Evolutionary conservation across 2,329 filamentous ascomycete species (phyloP).

Genomic region (Cryoendolithus antarcticus): DNA sequence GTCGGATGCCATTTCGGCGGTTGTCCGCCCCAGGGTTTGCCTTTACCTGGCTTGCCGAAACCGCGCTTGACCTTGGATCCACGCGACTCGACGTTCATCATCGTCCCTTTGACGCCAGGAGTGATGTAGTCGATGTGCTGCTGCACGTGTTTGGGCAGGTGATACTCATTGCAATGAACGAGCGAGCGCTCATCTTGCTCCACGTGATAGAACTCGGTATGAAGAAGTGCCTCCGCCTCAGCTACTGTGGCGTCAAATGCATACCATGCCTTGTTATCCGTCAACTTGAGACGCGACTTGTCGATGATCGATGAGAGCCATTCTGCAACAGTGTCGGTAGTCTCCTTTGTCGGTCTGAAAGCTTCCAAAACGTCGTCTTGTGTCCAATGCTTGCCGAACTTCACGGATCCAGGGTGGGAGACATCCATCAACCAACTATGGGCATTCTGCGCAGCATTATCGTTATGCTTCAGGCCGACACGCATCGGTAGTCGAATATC

Average conservation of each 20-base stretch:
- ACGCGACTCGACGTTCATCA: no score
- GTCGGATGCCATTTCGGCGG: conserved; percentile 5
- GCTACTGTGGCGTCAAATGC: conserved; percentile 42
- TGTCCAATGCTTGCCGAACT: conserved; percentile 32
- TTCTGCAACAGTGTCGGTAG: conserved; percentile 37
- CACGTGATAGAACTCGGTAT: conserved; percentile 42
- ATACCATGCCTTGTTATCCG: conserved; percentile 41
- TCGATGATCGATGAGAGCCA: conserved; percentile 43
- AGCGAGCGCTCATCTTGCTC: conserved; percentile 29
- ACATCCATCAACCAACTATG: conserved; percentile 23
- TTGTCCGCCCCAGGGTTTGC: no score
- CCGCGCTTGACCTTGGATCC: no score
- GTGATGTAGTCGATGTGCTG: conserved; percentile 24
- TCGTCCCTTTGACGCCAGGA: conserved; percentile 19
- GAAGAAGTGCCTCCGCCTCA: conserved; percentile 43
- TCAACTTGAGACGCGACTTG: conserved; percentile 36
- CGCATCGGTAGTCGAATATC: conserved; percentile 18
- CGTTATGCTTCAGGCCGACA: conserved; percentile 15
- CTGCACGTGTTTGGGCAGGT: conserved; percentile 16
- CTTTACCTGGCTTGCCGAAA: no score
- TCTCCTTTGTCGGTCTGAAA: conserved; percentile 30
- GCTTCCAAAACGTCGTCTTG: conserved; percentile 30
- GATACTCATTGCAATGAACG: conserved; percentile 29
- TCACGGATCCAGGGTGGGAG: conserved; percentile 30
- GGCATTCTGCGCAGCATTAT: conserved; percentile 13